Evolutionary conservation across 306 rosid species (phyloP).

Genomic region (Gastrolobium villosum): DNA sequence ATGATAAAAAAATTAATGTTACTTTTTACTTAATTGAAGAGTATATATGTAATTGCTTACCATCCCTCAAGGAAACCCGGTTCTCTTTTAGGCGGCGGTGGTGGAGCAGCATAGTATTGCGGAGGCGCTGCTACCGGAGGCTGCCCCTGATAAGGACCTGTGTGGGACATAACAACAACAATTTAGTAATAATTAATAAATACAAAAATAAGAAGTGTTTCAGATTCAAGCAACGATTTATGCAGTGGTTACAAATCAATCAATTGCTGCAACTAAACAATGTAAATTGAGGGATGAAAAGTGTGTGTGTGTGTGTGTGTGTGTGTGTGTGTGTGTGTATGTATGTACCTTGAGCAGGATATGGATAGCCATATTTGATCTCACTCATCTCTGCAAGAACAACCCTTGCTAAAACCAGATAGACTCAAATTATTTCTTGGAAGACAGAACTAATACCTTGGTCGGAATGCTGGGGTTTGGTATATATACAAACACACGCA

Average conservation of each 20-base stretch:
- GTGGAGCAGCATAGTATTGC: slow-evolving; percentile 66
- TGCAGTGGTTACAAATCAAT: slow-evolving; percentile 23
- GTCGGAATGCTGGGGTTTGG: slow-evolving; percentile 34
- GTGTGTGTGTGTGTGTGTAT: no score
- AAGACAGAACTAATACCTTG: slow-evolving; percentile 32
- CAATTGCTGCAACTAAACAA: slow-evolving; percentile 17
- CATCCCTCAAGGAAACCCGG: slow-evolving; percentile 86
- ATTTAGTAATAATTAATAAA: slow-evolving; percentile 17
- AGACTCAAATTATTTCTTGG: slow-evolving; percentile 20
- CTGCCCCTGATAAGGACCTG: slow-evolving; percentile 74
- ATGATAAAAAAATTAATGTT: neutral
- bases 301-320: no score
- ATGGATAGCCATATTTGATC: slow-evolving; percentile 75
- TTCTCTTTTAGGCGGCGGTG: slow-evolving; percentile 57
- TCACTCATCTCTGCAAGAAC: slow-evolving; percentile 61
- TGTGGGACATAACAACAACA: slow-evolving; percentile 1
- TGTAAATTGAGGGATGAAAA: no score
- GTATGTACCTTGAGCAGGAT: slow-evolving; percentile 71
- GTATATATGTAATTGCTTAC: slow-evolving; percentile 48
- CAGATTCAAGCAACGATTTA: slow-evolving; percentile 10
- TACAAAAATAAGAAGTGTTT: neutral
- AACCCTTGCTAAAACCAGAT: slow-evolving; percentile 29
- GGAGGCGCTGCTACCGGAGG: slow-evolving; percentile 80
- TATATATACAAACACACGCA: neutral
- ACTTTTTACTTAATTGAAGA: slow-evolving; percentile 27